A percentile compares a stretch with the other conserved stretches of the same genome.
These are phyloP conservation scores for Mycena metata DNA, from an alignment of 768 basidiomycete genomes.

Conservation along the genomic window DNA sequence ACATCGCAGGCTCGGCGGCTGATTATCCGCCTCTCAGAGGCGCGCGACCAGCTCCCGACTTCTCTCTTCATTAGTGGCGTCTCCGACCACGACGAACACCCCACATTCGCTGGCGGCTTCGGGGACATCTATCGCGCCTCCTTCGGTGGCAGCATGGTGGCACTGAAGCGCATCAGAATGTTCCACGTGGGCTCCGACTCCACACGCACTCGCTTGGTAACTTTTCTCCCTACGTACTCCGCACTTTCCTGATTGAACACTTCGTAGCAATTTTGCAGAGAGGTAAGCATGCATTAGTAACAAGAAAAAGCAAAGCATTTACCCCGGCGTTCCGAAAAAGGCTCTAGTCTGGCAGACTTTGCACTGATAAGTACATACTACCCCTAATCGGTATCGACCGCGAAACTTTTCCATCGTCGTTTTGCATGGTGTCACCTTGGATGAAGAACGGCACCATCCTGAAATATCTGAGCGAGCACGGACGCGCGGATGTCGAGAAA, in stretches of 20 bases:
- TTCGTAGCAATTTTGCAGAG: slow-evolving; percentile 12
- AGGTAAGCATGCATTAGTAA: too few relatives aligned
- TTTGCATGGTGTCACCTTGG: slow-evolving; percentile 26
- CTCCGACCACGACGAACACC: slow-evolving; percentile 15
- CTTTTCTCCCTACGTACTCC: too few relatives aligned
- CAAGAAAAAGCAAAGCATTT: too few relatives aligned
- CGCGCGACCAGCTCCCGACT: slow-evolving; percentile 32
- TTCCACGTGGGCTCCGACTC: not conserved
- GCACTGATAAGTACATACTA: not conserved
- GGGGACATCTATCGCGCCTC: slow-evolving; percentile 37
- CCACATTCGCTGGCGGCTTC: slow-evolving; percentile 37
- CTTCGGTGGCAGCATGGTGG: not conserved
- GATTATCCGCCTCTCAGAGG: slow-evolving; percentile 31
- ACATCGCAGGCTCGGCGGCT: slow-evolving; percentile 14
- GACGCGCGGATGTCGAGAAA: slow-evolving; percentile 6
- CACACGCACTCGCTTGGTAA: not conserved
- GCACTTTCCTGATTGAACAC: not conserved
- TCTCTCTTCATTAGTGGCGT: slow-evolving; percentile 34
- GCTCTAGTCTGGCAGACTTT: slow-evolving; percentile 18
- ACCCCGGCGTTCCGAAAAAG: too few relatives aligned
- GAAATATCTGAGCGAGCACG: slow-evolving; percentile 11
- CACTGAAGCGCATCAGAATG: slow-evolving; percentile 8
- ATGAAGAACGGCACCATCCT: slow-evolving; percentile 23
- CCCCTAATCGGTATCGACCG: slow-evolving; percentile 21
- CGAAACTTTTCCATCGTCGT: slow-evolving; percentile 10